Base-by-base conservation (phyloP, 208 protist genomes). In the Zelonia costaricensis region DNA sequence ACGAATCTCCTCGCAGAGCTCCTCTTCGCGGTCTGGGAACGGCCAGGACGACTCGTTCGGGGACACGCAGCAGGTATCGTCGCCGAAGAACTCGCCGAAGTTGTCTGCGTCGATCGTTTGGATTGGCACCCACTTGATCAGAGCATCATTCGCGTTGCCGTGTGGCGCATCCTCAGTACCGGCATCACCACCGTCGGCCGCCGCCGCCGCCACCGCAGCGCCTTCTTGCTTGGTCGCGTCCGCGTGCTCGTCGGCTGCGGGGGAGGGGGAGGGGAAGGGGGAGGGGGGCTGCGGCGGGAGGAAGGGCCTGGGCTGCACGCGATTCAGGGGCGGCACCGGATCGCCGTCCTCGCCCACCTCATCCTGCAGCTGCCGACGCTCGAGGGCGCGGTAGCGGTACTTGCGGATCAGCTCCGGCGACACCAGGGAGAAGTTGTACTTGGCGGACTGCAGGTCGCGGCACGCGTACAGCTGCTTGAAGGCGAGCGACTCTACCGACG, bases 341-440 rank as follows among this genome's bases (percentile, higher is more conserved):
- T 62, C 63, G 20, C 33, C 55, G n/a, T 16, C 63, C 20, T 72
- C 62, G 27, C 60, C 67, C 9, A 55, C 38, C 16, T 46, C 48
- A 13, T 64, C 58, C n/a, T 49, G 33, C 28, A 16, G 42, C 1
- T 52, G 47, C 22, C 33, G 23, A 33, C 65, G 40, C 49, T 65
- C 57, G 22, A 72, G 36, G 22, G 66, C 25, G 12, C 57, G 56
- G 39, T 59, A 20, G 43, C 51, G 56, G 44, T 72, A 72, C 66
- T 61, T 63, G 15, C 51, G 47, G 35, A 72, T 44, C 22, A 65
- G 62, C 40, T 74, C 51, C 15, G 66, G 74, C 6, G 58, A 73
- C n/a, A 51, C 51, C 42, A 75, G 60, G 0, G 65, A 67, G 62
- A 79, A 90, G 64, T 82, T 76, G 59, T 86, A 90, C 57, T 90